A percentile compares a stretch with the other conserved stretches of the same genome.
Evolutionary conservation across 371 early-diverging fungal species (phyloP).

Genomic region (Dinochytrium kinnereticum): DNA sequence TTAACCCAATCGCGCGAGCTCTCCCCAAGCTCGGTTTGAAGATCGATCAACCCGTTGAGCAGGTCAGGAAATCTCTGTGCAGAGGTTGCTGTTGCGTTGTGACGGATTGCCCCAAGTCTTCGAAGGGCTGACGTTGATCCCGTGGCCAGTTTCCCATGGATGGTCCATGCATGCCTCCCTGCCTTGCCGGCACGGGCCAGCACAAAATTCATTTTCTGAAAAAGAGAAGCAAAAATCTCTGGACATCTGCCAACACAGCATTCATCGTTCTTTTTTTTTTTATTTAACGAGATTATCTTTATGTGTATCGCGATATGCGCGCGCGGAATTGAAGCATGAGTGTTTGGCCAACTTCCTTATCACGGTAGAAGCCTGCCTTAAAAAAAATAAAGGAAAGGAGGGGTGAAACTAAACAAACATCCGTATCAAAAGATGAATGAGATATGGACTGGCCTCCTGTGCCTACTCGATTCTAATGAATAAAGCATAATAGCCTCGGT

Average conservation of each 20-base stretch:
- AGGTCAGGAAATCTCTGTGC: not conserved
- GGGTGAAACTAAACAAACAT: not conserved
- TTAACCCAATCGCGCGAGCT: constrained; percentile 18
- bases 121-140: not conserved
- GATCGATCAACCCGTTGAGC: constrained; percentile 4
- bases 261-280: too few relatives aligned
- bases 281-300: too few relatives aligned
- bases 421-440: not conserved
- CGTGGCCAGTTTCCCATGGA: not conserved
- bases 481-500: too few relatives aligned
- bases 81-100: not conserved
- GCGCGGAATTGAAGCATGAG: too few relatives aligned
- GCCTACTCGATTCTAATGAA: too few relatives aligned
- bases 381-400: not conserved
- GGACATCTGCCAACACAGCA: too few relatives aligned
- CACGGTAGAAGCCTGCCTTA: too few relatives aligned
- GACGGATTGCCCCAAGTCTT: not conserved
- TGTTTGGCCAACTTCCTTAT: too few relatives aligned
- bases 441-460: too few relatives aligned
- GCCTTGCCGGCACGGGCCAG: not conserved
- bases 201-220: too few relatives aligned
- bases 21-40: constrained; percentile 19
- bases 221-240: too few relatives aligned
- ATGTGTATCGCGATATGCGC: too few relatives aligned
- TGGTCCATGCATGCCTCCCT: constrained; percentile 3